phyloP scores from a whole-genome alignment of 768 basidiomycete genomes.

The Baorangia bicolor region DNA sequence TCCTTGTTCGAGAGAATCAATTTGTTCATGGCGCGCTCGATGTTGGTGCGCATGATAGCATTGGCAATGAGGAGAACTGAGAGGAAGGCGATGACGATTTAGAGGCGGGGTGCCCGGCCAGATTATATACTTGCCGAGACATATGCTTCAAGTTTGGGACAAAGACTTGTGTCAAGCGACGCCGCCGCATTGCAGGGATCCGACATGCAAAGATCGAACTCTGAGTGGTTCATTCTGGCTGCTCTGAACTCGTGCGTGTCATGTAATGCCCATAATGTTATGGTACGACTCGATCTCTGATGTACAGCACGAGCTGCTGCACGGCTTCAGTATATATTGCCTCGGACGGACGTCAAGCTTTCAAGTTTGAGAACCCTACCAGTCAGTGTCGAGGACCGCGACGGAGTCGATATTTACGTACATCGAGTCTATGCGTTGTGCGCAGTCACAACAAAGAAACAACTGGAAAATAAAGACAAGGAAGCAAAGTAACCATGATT shows the following conservation, averaged over 20 bases:
- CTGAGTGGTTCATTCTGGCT: constrained; percentile 1
- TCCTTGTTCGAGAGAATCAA: constrained; percentile 7
- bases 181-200: not conserved
- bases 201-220: not conserved
- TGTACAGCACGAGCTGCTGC: too few relatives aligned
- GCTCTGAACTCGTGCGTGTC: not conserved
- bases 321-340: not conserved
- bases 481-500: not conserved
- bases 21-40: constrained; percentile 9
- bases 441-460: not conserved
- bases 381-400: not conserved
- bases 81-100: not conserved
- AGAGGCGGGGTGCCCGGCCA: not conserved
- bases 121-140: constrained; percentile 1
- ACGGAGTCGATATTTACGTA: not conserved
- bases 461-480: not conserved
- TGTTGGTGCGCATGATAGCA: constrained; percentile 13
- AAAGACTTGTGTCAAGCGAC: constrained; percentile 3
- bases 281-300: not conserved
- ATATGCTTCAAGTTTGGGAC: constrained; percentile 3
- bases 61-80: not conserved
- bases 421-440: not conserved
- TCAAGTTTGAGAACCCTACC: not conserved
- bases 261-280: not conserved
- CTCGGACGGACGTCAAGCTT: too few relatives aligned